Evolutionary conservation across 176 grass and related monocot genomes (phyloP), one percentile per base, ranked within the genome.

Genomic region (Guadua angustifolia): DNA sequence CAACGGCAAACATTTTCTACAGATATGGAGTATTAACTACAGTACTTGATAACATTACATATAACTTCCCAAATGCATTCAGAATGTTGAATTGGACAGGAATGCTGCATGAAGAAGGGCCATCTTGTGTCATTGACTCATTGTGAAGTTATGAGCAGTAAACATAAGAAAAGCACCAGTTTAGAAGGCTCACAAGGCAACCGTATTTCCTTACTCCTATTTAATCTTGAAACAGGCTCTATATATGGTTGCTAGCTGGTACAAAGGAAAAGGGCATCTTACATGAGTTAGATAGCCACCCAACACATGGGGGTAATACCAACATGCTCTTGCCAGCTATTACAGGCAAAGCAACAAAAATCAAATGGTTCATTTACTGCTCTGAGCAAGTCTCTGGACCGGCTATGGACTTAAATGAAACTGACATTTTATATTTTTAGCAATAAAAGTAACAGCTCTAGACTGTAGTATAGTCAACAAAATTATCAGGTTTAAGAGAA

Each of bases 211-310:
- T 17, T 80, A 39, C 39, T 80, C 78, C 32, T 80, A 68, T 39
- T 80, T 7, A 17, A 80, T 52, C 50, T 42, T 56, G 19, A 13
- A 69, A 18, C 7, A 55, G n/a, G 24, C 47, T 9, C 21, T 40
- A 24, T 22, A 69, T 77, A 77, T 40, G 13, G 21, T 43, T 56
- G 47, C 33, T 68, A 40, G 46, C 29, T 39, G 21, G 45, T 69
- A 22, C 19, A 80, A 80, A 42, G 32, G 78, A 68, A 69, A 55
- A 80, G 21, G 64, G 63, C 35, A 53, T 55, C 62, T 56, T 81
- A 69, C 64, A 69, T 81, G 64, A 25, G 46, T 69, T 56, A 59
- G 57, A 11, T 59, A 64, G 26, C 61, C 3, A 33, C 61, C 26
- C 5, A 63, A 61, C 58, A 61, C 4, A 61, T 33, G 25, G 61